Evolutionary conservation across 2,329 filamentous ascomycete species (phyloP), one percentile per base, ranked within the genome.

Genomic region (Dactylonectria macrodidyma): DNA sequence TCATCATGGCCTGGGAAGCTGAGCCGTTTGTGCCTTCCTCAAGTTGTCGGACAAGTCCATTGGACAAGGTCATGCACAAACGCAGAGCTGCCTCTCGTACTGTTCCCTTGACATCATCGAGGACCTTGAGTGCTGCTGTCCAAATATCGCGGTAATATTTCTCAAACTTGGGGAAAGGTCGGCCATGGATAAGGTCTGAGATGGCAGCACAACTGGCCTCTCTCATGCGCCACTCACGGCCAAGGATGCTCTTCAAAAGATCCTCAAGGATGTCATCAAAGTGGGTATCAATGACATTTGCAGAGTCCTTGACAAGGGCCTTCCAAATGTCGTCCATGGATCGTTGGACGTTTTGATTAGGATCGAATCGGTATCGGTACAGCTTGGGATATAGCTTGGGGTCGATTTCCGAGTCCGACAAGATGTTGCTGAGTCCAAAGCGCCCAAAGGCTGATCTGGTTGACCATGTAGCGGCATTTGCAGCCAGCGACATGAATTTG

Each of bases 291-390:
- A 98, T 89, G 0, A 93, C 93, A 1, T 88, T 86, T 19, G 89
- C 91, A 1, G 94, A 89, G 74, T 98, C 95, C 77, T 97, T 97
- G 61, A 98, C 95, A n/a, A 99, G 84, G 0, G 95, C 92, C 75
- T 93, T 95, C 96, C 96, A 99, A 72, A 99, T 98, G 70, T 97
- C 94, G 65, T 97, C 95, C 96, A 99, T 99, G 1, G 95, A 97
- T 55, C 91, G 88, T 78, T 95, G 94, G 12, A 98, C 96, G 71
- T 97, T 97, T 2, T 91, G 87, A 77, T 98, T 98, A 0, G 96
- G 96, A 79, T 99, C 96, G 69, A 98, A 98, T 57, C 95, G 88
- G 81, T 98, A 99, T 55, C 96, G 90, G 81, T 92, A 99, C 2
- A 99, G 88, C 82, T 98, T 98, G 0, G 95, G 94, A 75, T 98